Conservation (phyloP, 75 land plant genomes). For the Picea glauca region DNA sequence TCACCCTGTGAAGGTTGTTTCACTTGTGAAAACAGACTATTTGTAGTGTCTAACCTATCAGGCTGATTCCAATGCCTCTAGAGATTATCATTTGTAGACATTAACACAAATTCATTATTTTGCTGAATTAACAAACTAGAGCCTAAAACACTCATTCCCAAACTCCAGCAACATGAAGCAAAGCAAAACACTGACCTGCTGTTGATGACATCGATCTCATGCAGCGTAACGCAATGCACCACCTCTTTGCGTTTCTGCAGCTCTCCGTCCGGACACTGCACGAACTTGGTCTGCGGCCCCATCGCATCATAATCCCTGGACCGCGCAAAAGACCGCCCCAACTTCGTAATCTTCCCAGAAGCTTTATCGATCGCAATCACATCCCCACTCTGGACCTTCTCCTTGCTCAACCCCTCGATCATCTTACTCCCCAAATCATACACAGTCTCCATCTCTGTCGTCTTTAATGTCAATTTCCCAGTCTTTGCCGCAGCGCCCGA, state of each 20-base stretch:
- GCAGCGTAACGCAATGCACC: constrained; percentile 92
- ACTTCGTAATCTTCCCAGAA: constrained; percentile 89
- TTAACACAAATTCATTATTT: too few species aligned
- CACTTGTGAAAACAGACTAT: too few species aligned
- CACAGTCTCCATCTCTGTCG: constrained; percentile 98
- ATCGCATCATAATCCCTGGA: constrained; percentile 93
- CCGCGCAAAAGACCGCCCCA: constrained; percentile 83
- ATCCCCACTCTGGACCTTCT: constrained; percentile 98
- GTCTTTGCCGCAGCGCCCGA: constrained; percentile 81
- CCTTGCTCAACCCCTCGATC: constrained; percentile 84
- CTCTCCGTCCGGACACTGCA: constrained; percentile 98
- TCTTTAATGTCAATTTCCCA: constrained; percentile 90
- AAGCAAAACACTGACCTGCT: constrained; percentile 62
- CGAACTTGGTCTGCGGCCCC: constrained; percentile 91
- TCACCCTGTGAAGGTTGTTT: too few species aligned
- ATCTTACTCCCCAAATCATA: constrained; percentile 88
- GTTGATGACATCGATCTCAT: constrained; percentile 97
- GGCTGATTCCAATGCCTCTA: too few species aligned
- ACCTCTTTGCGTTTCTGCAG: constrained; percentile 96
- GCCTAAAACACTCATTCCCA: neutral
- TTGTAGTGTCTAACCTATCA: too few species aligned
- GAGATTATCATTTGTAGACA: too few species aligned
- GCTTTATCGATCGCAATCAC: constrained; percentile 90
- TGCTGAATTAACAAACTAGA: too few species aligned
- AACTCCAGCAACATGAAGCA: neutral